phyloP scores from a whole-genome alignment of 129 eudicot species.

The Pulicaria dysenterica region DNA sequence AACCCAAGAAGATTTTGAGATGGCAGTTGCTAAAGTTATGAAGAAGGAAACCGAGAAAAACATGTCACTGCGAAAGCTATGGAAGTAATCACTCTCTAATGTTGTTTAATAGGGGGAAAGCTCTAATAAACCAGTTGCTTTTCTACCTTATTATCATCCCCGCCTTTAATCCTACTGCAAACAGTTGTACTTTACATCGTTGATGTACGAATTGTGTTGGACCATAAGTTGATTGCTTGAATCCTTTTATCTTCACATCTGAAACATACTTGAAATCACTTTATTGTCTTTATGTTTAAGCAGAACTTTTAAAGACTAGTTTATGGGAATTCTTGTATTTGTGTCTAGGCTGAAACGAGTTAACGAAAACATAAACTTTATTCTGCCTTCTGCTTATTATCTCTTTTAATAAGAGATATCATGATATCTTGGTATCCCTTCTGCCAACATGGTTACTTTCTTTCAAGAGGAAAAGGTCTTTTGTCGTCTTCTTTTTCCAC shows the following conservation, averaged over 20 bases:
- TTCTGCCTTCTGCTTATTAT: too few species aligned
- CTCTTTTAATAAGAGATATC: too few species aligned
- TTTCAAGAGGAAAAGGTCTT: too few species aligned
- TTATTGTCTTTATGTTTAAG: neutral
- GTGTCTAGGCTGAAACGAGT: neutral
- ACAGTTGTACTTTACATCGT: neutral
- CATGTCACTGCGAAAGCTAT: conserved; percentile 41
- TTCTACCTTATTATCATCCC: neutral
- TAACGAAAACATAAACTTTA: too few species aligned
- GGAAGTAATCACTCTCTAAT: conserved; percentile 27
- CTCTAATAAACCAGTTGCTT: neutral
- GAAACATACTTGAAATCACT: neutral
- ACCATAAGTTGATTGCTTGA: neutral
- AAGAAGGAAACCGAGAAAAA: conserved; percentile 48
- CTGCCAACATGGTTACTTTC: too few species aligned
- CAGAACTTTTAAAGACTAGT: neutral
- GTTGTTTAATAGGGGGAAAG: neutral
- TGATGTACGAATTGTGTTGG: neutral
- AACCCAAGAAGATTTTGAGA: conserved; percentile 52
- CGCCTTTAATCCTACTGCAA: too few species aligned
- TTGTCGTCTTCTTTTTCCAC: too few species aligned
- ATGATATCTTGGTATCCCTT: too few species aligned
- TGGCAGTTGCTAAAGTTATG: conserved; percentile 50
- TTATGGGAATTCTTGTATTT: neutral
- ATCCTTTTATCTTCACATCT: neutral